These are phyloP conservation scores for Calocera viscosa DNA, from an alignment of 768 basidiomycete genomes.

Conservation along the genomic window DNA sequence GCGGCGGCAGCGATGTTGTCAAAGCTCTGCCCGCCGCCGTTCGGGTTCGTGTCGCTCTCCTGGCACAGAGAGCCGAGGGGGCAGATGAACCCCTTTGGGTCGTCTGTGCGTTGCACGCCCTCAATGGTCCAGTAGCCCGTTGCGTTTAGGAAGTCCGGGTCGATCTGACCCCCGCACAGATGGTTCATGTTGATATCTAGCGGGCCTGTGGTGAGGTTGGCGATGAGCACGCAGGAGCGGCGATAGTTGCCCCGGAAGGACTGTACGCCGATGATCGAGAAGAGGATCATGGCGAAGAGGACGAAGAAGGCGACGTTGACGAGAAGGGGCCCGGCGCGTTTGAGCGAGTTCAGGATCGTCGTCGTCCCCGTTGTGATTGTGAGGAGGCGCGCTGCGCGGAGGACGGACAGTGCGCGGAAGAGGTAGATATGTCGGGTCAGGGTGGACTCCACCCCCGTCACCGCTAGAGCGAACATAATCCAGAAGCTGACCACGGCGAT, in stretches of 20 bases:
- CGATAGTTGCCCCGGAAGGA: conserved; percentile 78
- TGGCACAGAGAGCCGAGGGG: conserved; percentile 73
- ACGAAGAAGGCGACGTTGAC: conserved; percentile 86
- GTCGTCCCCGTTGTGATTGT: conserved; percentile 86
- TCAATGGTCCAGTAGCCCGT: conserved; percentile 34
- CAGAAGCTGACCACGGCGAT: conserved; percentile 79
- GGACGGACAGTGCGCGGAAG: conserved; percentile 78
- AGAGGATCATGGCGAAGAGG: conserved; percentile 74
- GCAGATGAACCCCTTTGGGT: conserved; percentile 76
- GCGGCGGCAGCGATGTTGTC: conserved; percentile 75
- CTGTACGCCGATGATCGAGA: conserved; percentile 94
- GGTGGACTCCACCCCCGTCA: conserved; percentile 54
- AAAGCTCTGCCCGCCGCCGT: conserved; percentile 58
- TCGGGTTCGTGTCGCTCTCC: conserved; percentile 51
- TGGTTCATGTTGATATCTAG: conserved; percentile 29
- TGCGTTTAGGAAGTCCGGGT: conserved; percentile 40
- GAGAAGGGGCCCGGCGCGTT: conserved; percentile 78
- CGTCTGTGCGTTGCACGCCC: conserved; percentile 29
- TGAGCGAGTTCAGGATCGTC: conserved; percentile 86
- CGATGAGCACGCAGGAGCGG: conserved; percentile 26
- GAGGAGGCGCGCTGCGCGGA: conserved; percentile 69
- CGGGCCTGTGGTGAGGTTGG: conserved; percentile 12
- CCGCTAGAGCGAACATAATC: conserved; percentile 63
- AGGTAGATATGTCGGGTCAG: conserved; percentile 57
- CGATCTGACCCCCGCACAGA: conserved; percentile 70